phyloP scores from a whole-genome alignment of 352 stramenopile genomes.

The Globisporangium sylvaticum region DNA sequence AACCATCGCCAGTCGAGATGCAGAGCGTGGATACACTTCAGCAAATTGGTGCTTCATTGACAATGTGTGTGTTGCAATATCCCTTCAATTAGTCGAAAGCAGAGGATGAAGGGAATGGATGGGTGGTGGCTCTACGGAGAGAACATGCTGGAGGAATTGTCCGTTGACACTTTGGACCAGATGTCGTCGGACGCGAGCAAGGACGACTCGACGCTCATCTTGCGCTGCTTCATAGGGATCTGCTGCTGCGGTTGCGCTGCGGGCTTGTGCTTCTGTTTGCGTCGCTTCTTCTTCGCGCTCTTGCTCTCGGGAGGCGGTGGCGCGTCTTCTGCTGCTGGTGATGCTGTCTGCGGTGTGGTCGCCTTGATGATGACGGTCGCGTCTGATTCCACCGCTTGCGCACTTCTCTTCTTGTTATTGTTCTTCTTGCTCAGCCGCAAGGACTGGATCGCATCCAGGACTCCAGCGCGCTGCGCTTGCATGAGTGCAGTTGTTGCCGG shows the following conservation, averaged over 20 bases:
- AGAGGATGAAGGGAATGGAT: neutral
- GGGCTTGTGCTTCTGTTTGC: slow-evolving; percentile 18
- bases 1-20: neutral
- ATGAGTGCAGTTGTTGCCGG: neutral
- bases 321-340: neutral
- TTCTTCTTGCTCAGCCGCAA: slow-evolving; percentile 16
- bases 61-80: neutral
- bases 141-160: slow-evolving; percentile 30
- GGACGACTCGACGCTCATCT: slow-evolving; percentile 65
- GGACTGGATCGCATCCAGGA: slow-evolving; percentile 8
- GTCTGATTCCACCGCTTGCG: neutral
- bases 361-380: neutral
- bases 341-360: neutral
- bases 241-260: slow-evolving; percentile 7
- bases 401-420: slow-evolving; percentile 12
- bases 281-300: slow-evolving; percentile 15
- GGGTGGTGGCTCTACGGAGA: neutral
- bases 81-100: neutral
- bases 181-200: slow-evolving; percentile 58
- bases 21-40: neutral
- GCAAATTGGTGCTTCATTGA: neutral
- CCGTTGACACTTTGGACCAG: slow-evolving; percentile 61
- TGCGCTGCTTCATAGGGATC: slow-evolving; percentile 26
- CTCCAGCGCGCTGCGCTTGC: neutral
- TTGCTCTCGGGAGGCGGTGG: slow-evolving; percentile 1